Evolutionary conservation across 2,329 filamentous ascomycete species (phyloP).

Genomic region (Penicillium griseofulvum): DNA sequence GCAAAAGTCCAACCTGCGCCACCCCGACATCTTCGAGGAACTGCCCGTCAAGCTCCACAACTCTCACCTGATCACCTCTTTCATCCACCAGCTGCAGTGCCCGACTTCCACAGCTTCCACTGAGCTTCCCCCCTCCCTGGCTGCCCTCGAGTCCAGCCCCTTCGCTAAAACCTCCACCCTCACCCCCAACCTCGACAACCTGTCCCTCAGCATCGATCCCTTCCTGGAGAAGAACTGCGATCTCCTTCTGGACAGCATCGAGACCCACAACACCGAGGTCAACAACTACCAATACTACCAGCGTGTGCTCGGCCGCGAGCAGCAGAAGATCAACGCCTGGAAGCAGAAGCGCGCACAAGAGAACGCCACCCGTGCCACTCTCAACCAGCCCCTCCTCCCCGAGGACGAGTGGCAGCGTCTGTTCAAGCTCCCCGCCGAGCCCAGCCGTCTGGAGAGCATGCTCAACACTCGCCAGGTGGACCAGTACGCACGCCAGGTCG

Average conservation of each 20-base stretch:
- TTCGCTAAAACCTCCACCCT: constrained; percentile 62
- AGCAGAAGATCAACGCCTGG: constrained; percentile 95
- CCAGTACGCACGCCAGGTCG: constrained; percentile 95
- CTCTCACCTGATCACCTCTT: constrained; percentile 92
- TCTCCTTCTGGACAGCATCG: constrained; percentile 91
- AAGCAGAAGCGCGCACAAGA: constrained; percentile 95
- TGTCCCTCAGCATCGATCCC: constrained; percentile 92
- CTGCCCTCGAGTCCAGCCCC: constrained; percentile 68
- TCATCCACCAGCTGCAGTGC: constrained; percentile 85
- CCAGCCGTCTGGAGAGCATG: constrained; percentile 87
- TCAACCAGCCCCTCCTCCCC: constrained; percentile 84
- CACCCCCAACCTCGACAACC: constrained; percentile 81
- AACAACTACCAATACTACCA: constrained; percentile 99
- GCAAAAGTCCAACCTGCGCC: constrained; percentile 89
- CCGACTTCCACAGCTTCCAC: constrained; percentile 65
- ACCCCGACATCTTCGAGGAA: constrained; percentile 91
- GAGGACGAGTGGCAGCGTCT: constrained; percentile 98
- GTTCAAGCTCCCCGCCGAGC: constrained; percentile 96
- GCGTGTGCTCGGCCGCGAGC: constrained; percentile 86
- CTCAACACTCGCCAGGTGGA: constrained; percentile 94
- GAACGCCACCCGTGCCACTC: constrained; percentile 77
- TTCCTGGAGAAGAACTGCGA: constrained; percentile 99
- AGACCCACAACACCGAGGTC: constrained; percentile 95
- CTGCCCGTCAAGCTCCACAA: constrained; percentile 89
- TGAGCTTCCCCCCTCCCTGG: constrained; percentile 75